These are phyloP conservation scores for Clathrus columnatus DNA, from an alignment of 768 basidiomycete species.

Conservation along the genomic window DNA sequence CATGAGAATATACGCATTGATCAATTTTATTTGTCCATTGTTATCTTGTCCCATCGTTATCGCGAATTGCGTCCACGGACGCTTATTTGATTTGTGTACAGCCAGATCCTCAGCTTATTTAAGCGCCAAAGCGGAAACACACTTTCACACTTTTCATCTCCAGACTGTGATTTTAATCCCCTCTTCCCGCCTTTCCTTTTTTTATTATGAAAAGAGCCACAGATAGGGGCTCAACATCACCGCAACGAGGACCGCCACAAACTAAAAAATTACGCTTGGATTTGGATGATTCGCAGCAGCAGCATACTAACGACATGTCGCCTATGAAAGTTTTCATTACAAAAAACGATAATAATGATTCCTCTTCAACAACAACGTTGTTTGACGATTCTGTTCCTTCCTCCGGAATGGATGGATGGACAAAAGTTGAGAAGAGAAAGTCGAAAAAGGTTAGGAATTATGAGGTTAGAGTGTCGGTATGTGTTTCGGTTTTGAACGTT, in stretches of 20 bases:
- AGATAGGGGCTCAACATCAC: background rate
- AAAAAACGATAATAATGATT: constrained; percentile 14
- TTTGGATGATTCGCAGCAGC: background rate
- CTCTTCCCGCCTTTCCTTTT: too few species aligned
- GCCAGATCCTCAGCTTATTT: too few species aligned
- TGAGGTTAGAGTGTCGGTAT: constrained; percentile 53
- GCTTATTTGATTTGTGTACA: too few species aligned
- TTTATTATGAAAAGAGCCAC: constrained; percentile 8
- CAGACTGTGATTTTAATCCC: too few species aligned
- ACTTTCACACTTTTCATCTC: too few species aligned
- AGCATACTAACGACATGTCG: background rate
- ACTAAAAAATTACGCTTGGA: constrained; percentile 6
- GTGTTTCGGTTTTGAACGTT: constrained; percentile 22
- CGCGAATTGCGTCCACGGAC: too few species aligned
- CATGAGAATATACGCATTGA: too few species aligned
- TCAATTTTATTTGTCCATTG: too few species aligned
- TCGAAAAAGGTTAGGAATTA: constrained; percentile 56
- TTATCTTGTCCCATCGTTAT: too few species aligned
- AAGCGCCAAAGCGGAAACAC: too few species aligned
- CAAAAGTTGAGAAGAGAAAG: constrained; percentile 64
- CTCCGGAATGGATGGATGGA: constrained; percentile 46
- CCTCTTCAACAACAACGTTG: too few species aligned
- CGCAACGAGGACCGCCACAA: background rate
- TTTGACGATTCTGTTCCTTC: too few species aligned
- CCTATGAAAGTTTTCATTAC: constrained; percentile 11